Conservation (phyloP, 352 stramenopile genomes). For the Globisporangium lucens region DNA sequence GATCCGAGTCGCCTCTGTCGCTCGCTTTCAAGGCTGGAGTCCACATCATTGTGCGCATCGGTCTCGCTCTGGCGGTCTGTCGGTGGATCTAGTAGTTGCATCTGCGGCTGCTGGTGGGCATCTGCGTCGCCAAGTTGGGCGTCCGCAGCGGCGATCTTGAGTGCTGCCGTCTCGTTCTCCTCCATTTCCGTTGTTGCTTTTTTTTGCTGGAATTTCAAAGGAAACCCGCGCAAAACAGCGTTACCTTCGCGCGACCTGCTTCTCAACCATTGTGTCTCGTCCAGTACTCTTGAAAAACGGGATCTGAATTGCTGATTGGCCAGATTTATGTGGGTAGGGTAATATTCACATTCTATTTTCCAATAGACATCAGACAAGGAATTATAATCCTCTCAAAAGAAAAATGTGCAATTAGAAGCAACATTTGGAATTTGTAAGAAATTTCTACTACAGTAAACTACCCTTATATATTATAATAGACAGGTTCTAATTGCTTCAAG, state of each 20-base stretch:
- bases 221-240: constrained; percentile 1
- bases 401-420: not conserved
- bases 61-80: not conserved
- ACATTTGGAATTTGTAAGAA: not conserved
- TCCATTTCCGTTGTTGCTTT: constrained; percentile 8
- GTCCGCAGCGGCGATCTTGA: not conserved
- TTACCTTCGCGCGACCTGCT: constrained; percentile 6
- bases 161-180: constrained; percentile 2
- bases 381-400: not conserved
- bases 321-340: not conserved
- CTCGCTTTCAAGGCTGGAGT: not conserved
- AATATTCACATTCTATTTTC: not conserved
- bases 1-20: constrained; percentile 14
- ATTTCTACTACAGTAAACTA: not conserved
- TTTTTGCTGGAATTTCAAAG: constrained; percentile 5
- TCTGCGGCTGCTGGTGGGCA: not conserved
- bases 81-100: not conserved
- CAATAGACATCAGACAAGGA: not conserved
- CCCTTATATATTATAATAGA: not conserved
- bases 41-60: not conserved
- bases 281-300: constrained; percentile 9
- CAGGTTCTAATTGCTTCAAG: not conserved
- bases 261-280: constrained; percentile 2
- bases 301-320: not conserved
- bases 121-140: not conserved